phyloP scores from a whole-genome alignment of 78 protist genomes.

The Diacronema lutheri region DNA sequence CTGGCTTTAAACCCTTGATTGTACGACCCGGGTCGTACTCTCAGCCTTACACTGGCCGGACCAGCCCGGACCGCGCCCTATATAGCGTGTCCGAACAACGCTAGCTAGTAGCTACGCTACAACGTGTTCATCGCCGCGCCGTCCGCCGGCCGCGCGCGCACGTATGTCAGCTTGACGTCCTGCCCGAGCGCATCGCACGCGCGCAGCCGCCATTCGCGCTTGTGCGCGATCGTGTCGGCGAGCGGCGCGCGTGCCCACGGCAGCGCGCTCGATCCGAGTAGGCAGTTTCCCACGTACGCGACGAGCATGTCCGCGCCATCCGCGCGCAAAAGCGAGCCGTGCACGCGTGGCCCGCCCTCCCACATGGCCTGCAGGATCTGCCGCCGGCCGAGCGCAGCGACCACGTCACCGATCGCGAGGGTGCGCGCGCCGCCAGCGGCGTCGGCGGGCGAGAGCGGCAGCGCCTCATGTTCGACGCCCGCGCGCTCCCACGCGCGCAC shows the following conservation, averaged over 20 bases:
- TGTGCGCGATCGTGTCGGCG: background rate
- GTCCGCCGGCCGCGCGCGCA: too few species aligned
- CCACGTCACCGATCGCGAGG: background rate
- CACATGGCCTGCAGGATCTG: slow-evolving; percentile 15
- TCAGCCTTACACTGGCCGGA: too few species aligned
- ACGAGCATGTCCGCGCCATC: background rate
- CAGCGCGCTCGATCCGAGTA: background rate
- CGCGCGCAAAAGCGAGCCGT: background rate
- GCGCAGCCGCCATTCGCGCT: background rate
- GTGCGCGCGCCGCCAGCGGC: background rate
- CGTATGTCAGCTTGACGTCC: too few species aligned
- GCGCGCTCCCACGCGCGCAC: background rate
- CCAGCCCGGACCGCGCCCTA: too few species aligned
- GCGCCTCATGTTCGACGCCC: background rate
- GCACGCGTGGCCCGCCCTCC: slow-evolving; percentile 29
- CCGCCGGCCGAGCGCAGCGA: background rate
- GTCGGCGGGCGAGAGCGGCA: background rate
- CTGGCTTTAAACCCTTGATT: too few species aligned
- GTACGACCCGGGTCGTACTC: too few species aligned
- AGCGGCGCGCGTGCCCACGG: background rate
- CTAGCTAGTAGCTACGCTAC: too few species aligned
- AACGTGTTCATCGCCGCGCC: too few species aligned
- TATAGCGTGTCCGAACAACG: too few species aligned
- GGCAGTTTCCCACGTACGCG: background rate
- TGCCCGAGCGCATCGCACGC: too few species aligned